phyloP scores from a whole-genome alignment of 805 yeast genomes.

The Lachancea fermentati region DNA sequence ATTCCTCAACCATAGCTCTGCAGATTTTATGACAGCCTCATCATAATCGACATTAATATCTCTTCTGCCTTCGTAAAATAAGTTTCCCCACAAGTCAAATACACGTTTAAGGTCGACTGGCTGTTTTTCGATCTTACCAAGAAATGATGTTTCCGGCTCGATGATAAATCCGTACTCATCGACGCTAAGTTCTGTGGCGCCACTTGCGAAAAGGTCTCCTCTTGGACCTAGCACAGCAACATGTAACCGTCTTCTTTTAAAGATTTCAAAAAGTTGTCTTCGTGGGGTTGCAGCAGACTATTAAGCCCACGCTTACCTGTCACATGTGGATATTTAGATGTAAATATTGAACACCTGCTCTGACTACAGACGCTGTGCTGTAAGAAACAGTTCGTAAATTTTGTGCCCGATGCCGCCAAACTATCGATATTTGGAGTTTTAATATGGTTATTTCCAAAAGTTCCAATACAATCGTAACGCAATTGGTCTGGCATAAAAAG shows the following conservation, averaged over 20 bases:
- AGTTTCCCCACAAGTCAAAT: slow-evolving; percentile 10
- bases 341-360: slow-evolving; percentile 14
- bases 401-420: slow-evolving; percentile 11
- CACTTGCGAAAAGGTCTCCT: slow-evolving; percentile 10
- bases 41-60: slow-evolving; percentile 11
- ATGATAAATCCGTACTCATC: slow-evolving; percentile 16
- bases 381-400: slow-evolving; percentile 14
- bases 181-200: slow-evolving; percentile 12
- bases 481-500: slow-evolving; percentile 19
- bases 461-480: slow-evolving; percentile 14
- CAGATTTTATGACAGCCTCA: slow-evolving; percentile 13
- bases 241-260: slow-evolving; percentile 14
- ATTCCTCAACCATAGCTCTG: slow-evolving; percentile 11
- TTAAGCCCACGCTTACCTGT: slow-evolving; percentile 13
- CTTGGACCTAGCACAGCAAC: slow-evolving; percentile 12
- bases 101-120: slow-evolving; percentile 1
- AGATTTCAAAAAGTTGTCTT: slow-evolving; percentile 14
- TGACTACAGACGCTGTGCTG: slow-evolving; percentile 17
- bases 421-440: slow-evolving; percentile 15
- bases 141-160: slow-evolving; percentile 6
- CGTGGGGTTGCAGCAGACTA: slow-evolving; percentile 11
- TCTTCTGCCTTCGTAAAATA: slow-evolving; percentile 10
- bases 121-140: not conserved
- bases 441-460: slow-evolving; percentile 11
- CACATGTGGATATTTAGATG: slow-evolving; percentile 14